Percentiles rank a stretch among this genome's conserved stretches.
Evolutionary conservation across 2,329 filamentous ascomycete genomes (phyloP).

Genomic region (Talaromyces sp.): DNA sequence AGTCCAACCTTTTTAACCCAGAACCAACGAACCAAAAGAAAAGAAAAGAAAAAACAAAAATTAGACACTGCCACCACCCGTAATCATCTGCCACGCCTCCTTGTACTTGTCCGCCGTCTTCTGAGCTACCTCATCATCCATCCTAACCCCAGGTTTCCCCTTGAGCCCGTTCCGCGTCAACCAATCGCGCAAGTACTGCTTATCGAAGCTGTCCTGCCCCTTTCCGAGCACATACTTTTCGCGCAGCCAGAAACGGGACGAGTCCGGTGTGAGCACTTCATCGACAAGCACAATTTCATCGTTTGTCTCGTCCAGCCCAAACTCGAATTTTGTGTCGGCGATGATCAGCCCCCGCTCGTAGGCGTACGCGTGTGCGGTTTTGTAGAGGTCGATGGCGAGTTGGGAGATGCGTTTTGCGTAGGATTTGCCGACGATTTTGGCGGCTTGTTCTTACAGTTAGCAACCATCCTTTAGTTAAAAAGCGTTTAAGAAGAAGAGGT

Average conservation of each 20-base stretch:
- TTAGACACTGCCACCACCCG: constrained; percentile 40
- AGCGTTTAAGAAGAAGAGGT: constrained; percentile 17
- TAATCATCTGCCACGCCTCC: constrained; percentile 69
- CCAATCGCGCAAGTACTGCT: constrained; percentile 82
- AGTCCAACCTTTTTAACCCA: background rate
- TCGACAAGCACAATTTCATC: constrained; percentile 71
- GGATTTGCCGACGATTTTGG: constrained; percentile 58
- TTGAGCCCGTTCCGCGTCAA: constrained; percentile 67
- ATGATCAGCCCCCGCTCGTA: constrained; percentile 65
- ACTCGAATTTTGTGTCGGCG: constrained; percentile 74
- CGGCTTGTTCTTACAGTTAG: constrained; percentile 32
- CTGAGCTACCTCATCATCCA: constrained; percentile 66
- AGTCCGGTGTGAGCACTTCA: constrained; percentile 80
- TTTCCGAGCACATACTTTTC: constrained; percentile 66
- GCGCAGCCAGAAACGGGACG: constrained; percentile 79
- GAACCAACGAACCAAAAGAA: background rate
- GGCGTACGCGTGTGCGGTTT: constrained; percentile 40
- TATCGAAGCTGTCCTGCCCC: constrained; percentile 81
- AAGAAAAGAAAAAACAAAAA: background rate
- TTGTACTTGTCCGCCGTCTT: constrained; percentile 68
- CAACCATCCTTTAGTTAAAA: background rate
- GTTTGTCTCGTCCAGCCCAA: constrained; percentile 61
- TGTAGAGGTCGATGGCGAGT: constrained; percentile 61
- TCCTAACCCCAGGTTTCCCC: constrained; percentile 65
- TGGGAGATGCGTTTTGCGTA: constrained; percentile 62